These are phyloP conservation scores for Linnemannia zychae DNA, from an alignment of 192 early-diverging fungal genomes.

Conservation along the genomic window DNA sequence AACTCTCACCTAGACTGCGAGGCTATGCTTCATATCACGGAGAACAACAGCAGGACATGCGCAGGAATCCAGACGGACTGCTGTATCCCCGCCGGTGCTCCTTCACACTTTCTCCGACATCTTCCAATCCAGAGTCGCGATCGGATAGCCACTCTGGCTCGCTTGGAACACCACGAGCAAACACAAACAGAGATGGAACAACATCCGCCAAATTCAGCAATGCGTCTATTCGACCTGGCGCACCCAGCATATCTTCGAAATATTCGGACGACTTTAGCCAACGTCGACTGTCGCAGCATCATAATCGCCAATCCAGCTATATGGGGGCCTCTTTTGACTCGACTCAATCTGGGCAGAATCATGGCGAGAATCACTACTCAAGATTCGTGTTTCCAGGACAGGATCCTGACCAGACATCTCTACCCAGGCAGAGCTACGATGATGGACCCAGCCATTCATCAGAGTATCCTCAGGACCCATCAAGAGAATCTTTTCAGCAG, in stretches of 20 bases:
- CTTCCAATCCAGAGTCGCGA: slow-evolving; percentile 49
- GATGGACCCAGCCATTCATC: background rate
- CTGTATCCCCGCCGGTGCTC: slow-evolving; percentile 33
- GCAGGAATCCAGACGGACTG: slow-evolving; percentile 28
- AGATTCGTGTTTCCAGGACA: slow-evolving; percentile 25
- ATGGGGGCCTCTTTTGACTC: slow-evolving; percentile 50
- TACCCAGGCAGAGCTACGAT: slow-evolving; percentile 29
- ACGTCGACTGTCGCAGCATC: slow-evolving; percentile 12
- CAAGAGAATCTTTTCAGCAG: slow-evolving; percentile 6
- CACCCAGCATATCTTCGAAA: slow-evolving; percentile 44
- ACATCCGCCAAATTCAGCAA: slow-evolving; percentile 16
- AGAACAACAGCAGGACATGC: slow-evolving; percentile 7
- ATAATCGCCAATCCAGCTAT: slow-evolving; percentile 28
- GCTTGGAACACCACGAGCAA: slow-evolving; percentile 33
- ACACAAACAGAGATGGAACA: slow-evolving; percentile 2
- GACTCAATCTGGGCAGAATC: slow-evolving; percentile 26
- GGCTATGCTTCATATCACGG: slow-evolving; percentile 19
- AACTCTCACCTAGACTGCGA: slow-evolving; percentile 34
- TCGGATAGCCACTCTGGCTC: slow-evolving; percentile 54
- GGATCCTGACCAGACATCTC: slow-evolving; percentile 25
- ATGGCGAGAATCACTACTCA: slow-evolving; percentile 25
- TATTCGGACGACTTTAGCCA: slow-evolving; percentile 39
- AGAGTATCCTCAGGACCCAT: background rate
- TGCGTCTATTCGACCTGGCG: slow-evolving; percentile 2
- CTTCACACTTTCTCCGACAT: slow-evolving; percentile 51